Evolutionary conservation across 78 protist species (phyloP), one percentile per base, ranked within the genome.

Genomic region (Isochrysis galbana): DNA sequence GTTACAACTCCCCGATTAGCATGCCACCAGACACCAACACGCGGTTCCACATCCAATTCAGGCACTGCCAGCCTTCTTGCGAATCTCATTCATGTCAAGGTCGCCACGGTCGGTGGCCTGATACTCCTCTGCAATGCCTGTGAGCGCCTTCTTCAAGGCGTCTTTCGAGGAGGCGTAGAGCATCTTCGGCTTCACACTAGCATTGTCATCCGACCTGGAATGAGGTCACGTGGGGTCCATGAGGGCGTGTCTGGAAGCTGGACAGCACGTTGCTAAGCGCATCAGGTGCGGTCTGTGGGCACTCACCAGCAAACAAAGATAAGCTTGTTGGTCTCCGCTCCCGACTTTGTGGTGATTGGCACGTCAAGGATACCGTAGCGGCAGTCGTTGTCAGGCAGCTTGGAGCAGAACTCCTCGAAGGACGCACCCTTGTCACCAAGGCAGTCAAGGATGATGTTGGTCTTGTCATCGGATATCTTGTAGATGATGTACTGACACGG

Each of bases 51-150:
- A n/a, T n/a, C n/a, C n/a, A n/a, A n/a, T n/a, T n/a, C 74, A 10
- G n/a, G n/a, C n/a, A n/a, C 29, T 3, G 69, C 80, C 67, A 82
- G 72, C 93, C 95, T 94, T 93, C 48, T 89, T 94, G 55, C 55
- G 17, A 93, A 97, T 95, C 44, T 29, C 92, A 41, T 69, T 47
- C 54, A 72, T 47, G 61, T 92, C 93, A 86, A 96, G 61, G 89
- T 97, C 98, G 61, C 93, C 91, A 19, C n/a, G 14, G 91, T 95
- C 98, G 51, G 98, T 97, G 54, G 97, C 98, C 95, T 97, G 98
- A 96, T 96, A 72, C 95, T 96, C 98, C 34, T 90, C 82, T 87
- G 29, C 83, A 93, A 97, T 94, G 89, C 98, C 98, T 0, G 84
- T 96, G 67, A 96, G 96, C 94, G 94, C 83, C 95, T 96, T 96